Evolutionary conservation across 257 asterid species (phyloP).

Genomic region (Knoxia roxburghii): DNA sequence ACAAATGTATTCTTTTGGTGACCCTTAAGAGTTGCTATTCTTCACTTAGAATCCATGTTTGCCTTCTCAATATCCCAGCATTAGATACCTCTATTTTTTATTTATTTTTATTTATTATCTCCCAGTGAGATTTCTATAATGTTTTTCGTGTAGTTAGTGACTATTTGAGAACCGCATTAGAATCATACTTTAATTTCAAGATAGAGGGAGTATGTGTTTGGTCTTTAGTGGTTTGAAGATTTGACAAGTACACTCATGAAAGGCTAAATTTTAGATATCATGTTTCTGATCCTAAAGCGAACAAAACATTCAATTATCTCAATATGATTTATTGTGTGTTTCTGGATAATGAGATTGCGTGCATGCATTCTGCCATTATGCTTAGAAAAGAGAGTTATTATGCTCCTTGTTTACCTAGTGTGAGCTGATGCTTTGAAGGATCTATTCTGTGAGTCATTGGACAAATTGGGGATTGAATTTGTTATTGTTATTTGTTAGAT

Average conservation of each 20-base stretch:
- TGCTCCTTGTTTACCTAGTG: not conserved
- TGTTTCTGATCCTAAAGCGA: not conserved
- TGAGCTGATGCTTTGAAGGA: not conserved
- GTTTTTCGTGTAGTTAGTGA: no score
- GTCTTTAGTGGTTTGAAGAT: not conserved
- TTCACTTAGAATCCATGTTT: no score
- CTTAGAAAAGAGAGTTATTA: not conserved
- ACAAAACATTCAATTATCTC: not conserved
- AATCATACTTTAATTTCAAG: no score
- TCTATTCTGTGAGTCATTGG: not conserved
- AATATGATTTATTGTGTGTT: not conserved
- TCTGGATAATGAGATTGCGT: not conserved
- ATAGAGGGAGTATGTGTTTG: not conserved
- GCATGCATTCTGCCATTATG: not conserved
- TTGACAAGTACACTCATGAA: not conserved
- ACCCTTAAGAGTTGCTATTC: no score
- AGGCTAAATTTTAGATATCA: not conserved
- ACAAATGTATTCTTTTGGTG: no score
- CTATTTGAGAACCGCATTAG: no score
- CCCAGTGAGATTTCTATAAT: no score
- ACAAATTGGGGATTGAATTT: not conserved
- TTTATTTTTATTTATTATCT: no score
- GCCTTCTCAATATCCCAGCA: no score
- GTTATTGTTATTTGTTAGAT: conserved; percentile 5
- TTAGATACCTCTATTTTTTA: no score